Base-by-base conservation (phyloP, 352 stramenopile genomes). In the Phytophthora cactorum region DNA sequence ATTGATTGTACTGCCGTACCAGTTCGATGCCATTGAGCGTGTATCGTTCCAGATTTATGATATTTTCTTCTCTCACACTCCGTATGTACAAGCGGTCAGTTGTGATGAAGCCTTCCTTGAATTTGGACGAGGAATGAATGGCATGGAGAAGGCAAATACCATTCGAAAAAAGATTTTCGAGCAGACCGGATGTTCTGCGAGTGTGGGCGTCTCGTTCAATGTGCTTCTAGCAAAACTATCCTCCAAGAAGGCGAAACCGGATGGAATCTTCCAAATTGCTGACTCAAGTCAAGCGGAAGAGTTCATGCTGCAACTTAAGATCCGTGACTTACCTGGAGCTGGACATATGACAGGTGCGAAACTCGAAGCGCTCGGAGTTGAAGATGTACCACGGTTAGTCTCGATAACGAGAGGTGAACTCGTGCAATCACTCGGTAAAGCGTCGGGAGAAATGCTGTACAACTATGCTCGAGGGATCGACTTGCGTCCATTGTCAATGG, bases 81-180 rank as follows among this genome's bases (percentile, higher is more conserved):
- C 88, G 0, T 87, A 89, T 22, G 92, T 98, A 12, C 93, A 99
- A 76, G 84, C 92, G n/a, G 90, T 99, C 17, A 98, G 93, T 36
- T 99, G 96, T 65, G 97, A 99, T 70, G 97, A 99, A 86, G 89
- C 92, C 0, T 98, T 97, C 59, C 69, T 99, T 27, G 94, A 99
- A 74, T 90, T 93, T 73, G 79, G 65, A 4, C 68, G 69, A 29
- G 76, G 75, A 52, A 85, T 80, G 1, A 70, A 93, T 57, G 86
- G 84, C n/a, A 51, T 89, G 17, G 63, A 72, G 38, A 97, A 95
- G 66, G 83, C 92, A 15, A 73, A 81, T 11, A 44, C 71, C 3
- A 89, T 97, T 53, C 86, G 90, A 11, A 28, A 82, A 15, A 64
- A 84, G n/a, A 92, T 96, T 41, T 79, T 75, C 1, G 64, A 89